Percentiles rank a stretch among this genome's conserved stretches.
phyloP scores from a whole-genome alignment of 176 grass and related monocot genomes.

The Areca catechu region DNA sequence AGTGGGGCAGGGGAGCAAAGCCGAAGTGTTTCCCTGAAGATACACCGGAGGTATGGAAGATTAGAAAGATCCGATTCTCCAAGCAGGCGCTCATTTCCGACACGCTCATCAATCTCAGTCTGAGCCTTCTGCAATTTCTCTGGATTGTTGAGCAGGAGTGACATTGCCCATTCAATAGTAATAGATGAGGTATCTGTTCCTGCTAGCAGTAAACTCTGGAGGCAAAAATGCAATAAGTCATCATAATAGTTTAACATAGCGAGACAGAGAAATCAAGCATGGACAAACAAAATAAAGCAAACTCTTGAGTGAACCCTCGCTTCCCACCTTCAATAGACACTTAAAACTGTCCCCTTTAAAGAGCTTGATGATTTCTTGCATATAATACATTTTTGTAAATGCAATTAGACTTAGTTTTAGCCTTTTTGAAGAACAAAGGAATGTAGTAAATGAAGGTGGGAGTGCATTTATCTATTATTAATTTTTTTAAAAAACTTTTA shows the following conservation, averaged over 20 bases:
- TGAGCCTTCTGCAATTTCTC: neutral
- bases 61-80: neutral
- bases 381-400: too few species aligned
- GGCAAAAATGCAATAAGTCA: neutral
- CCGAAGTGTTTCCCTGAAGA: conserved; percentile 2
- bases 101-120: neutral
- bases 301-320: neutral
- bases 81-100: neutral
- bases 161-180: conserved; percentile 12
- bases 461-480: too few species aligned
- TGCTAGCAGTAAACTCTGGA: neutral
- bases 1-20: conserved; percentile 2
- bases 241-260: neutral
- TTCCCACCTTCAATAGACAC: too few species aligned
- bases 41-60: conserved; percentile 1
- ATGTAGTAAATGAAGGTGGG: too few species aligned
- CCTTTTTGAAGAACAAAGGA: too few species aligned
- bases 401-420: too few species aligned
- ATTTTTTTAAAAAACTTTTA: too few species aligned
- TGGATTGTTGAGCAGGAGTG: conserved; percentile 1
- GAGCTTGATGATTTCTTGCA: too few species aligned
- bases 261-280: too few species aligned
- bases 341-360: too few species aligned
- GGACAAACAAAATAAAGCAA: neutral
- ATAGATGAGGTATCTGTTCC: neutral